phyloP scores from a whole-genome alignment of 768 basidiomycete species.

The Sarcodon aspratus region DNA sequence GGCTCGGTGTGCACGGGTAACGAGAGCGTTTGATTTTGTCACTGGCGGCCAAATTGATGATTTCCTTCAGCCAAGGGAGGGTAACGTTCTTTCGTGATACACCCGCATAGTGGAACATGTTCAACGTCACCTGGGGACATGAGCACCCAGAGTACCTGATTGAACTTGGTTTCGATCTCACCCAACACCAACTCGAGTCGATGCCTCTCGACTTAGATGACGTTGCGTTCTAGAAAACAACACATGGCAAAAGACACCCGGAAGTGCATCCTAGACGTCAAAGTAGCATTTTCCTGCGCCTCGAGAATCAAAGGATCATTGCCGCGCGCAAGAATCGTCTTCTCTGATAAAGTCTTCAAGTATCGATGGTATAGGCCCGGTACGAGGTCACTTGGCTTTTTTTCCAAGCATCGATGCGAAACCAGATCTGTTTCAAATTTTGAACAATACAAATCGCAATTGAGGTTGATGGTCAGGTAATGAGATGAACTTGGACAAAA shows the following conservation, averaged over 20 bases:
- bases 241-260: constrained; percentile 82
- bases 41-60: constrained; percentile 97
- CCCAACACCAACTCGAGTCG: constrained; percentile 97
- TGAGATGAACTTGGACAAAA: constrained; percentile 69
- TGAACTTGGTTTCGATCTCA: constrained; percentile 94
- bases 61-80: constrained; percentile 96
- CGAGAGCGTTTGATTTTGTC: too few relatives aligned
- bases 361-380: constrained; percentile 78
- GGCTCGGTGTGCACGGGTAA: constrained; percentile 80
- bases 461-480: constrained; percentile 90
- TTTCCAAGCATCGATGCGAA: constrained; percentile 91
- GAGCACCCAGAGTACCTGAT: constrained; percentile 94
- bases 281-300: constrained; percentile 79
- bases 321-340: constrained; percentile 78
- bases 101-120: too few relatives aligned
- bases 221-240: constrained; percentile 77
- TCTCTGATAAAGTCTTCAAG: constrained; percentile 60
- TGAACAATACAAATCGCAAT: constrained; percentile 69
- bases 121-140: too few relatives aligned
- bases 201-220: constrained; percentile 86
- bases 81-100: too few relatives aligned
- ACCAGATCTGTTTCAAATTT: constrained; percentile 82
- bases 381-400: too few relatives aligned
- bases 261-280: constrained; percentile 89
- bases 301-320: constrained; percentile 62